Conservation (phyloP, 345 rosid species). For the Zanthoxylum bungeanum region DNA sequence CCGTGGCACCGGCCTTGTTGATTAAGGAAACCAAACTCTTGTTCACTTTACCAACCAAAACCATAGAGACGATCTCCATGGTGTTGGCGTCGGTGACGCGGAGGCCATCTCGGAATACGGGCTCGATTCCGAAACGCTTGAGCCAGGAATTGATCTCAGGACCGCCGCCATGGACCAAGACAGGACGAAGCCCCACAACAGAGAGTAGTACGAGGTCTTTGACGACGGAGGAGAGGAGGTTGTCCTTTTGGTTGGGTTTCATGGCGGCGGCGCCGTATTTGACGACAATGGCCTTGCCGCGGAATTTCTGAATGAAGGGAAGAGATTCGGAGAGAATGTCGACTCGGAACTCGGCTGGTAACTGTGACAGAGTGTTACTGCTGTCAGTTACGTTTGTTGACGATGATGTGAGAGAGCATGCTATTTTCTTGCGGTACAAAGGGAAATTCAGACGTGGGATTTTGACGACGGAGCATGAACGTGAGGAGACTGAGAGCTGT, state of each 20-base stretch:
- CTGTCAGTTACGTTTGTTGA: not conserved
- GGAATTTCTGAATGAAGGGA: conserved; percentile 87
- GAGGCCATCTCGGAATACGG: conserved; percentile 58
- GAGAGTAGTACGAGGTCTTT: conserved; percentile 10
- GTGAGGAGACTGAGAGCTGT: not conserved
- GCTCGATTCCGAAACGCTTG: conserved; percentile 39
- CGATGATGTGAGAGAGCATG: conserved; percentile 9
- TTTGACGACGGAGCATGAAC: not conserved
- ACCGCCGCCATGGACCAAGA: conserved; percentile 59
- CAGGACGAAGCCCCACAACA: conserved; percentile 20
- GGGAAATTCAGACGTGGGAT: not conserved
- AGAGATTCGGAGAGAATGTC: conserved; percentile 82
- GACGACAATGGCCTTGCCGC: conserved; percentile 44
- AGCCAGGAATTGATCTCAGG: conserved; percentile 60
- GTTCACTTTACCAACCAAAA: conserved; percentile 80
- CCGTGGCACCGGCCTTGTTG: conserved; percentile 82
- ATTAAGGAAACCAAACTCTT: conserved; percentile 76
- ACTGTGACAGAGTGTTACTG: not conserved
- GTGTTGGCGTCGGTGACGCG: conserved; percentile 87
- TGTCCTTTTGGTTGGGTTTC: conserved; percentile 33
- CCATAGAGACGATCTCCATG: conserved; percentile 98
- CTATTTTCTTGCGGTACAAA: not conserved
- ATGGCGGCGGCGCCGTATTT: conserved; percentile 45
- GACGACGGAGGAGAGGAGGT: conserved; percentile 13
- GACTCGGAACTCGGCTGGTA: conserved; percentile 48